These are phyloP conservation scores for Candida awuae DNA, from an alignment of 805 yeast genomes.

Conservation along the genomic window DNA sequence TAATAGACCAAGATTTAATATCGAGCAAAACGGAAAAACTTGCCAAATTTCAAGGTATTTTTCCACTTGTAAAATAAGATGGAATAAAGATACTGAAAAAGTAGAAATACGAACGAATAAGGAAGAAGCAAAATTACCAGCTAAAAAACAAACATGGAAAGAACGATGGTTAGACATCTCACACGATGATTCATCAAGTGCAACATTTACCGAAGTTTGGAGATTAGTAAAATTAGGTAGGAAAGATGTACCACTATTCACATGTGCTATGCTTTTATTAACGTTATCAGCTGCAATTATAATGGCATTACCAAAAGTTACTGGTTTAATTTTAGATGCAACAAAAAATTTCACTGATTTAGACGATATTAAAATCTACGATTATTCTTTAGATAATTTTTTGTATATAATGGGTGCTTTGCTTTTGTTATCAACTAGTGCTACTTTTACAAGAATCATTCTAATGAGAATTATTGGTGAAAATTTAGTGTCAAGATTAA, in stretches of 20 bases:
- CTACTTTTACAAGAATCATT: slow-evolving; percentile 74
- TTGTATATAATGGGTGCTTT: slow-evolving; percentile 52
- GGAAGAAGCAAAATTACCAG: neutral
- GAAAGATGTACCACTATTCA: slow-evolving; percentile 37
- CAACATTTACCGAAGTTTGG: slow-evolving; percentile 31
- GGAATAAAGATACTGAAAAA: neutral
- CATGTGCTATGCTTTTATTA: slow-evolving; percentile 36
- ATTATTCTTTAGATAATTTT: slow-evolving; percentile 55
- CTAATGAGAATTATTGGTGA: slow-evolving; percentile 77
- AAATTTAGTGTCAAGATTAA: slow-evolving; percentile 72
- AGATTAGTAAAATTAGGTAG: slow-evolving; percentile 37
- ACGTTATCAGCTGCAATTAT: slow-evolving; percentile 41
- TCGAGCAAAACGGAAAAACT: too few species aligned
- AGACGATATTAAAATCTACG: slow-evolving; percentile 35
- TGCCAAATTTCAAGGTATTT: neutral
- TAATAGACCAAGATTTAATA: too few species aligned
- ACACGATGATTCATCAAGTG: slow-evolving; percentile 26
- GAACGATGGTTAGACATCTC: slow-evolving; percentile 26
- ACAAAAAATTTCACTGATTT: slow-evolving; percentile 28
- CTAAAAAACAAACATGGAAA: slow-evolving; percentile 17
- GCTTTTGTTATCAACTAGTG: slow-evolving; percentile 63
- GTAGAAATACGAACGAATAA: slow-evolving; percentile 1
- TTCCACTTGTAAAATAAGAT: neutral
- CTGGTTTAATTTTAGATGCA: slow-evolving; percentile 48
- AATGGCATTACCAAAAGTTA: slow-evolving; percentile 47